Evolutionary conservation across 768 basidiomycete genomes (phyloP), one percentile per base, ranked within the genome.

Genomic region (Russula dissimulans): DNA sequence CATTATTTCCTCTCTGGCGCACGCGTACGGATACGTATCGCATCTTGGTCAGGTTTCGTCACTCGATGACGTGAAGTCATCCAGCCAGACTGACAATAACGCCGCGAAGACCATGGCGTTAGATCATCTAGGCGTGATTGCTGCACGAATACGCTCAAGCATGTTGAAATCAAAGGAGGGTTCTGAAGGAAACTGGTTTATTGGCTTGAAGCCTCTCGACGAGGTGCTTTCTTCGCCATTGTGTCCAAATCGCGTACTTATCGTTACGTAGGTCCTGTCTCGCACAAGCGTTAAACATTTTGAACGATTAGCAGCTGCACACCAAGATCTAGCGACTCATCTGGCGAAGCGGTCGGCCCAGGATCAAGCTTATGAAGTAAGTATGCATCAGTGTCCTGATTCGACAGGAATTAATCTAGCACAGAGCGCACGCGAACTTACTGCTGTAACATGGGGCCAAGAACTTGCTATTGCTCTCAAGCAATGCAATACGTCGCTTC

Each of bases 121-220:
- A 39, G 97, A 99, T 69, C 91, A 98, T 72, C 77, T 99, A 0
- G 97, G 97, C 10, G 79, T 86, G n/a, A 91, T 99, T 54, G 94
- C 89, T 26, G 89, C 93, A 4, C 82, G 84, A 44, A 79, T 98
- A 44, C 81, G 89, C 36, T 74, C 80, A 0, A 85, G 81, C 41
- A 73, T 75, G 53, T 71, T 85, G 47, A 77, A 68, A 48, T 67
- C 79, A 18, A 67, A 70, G 65, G 42, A 67, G 65, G 70, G 69
- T 51, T 62, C 67, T 18, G 64, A 69, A 61, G 61, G 65, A n/a
- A 43, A 77, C 72, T 63, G 69, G 60, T 56, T 77, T 71, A 56
- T 70, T 60, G 56, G 69, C 9, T 63, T 89, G 62, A 77, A 78
- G 59, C 77, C 89, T 3, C 67, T 95, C 32, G 90, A 91, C 39